A percentile compares a stretch with the other conserved stretches of the same genome.
Evolutionary conservation across 352 stramenopile genomes (phyloP).

Genomic region (Pythium phragmiticola): DNA sequence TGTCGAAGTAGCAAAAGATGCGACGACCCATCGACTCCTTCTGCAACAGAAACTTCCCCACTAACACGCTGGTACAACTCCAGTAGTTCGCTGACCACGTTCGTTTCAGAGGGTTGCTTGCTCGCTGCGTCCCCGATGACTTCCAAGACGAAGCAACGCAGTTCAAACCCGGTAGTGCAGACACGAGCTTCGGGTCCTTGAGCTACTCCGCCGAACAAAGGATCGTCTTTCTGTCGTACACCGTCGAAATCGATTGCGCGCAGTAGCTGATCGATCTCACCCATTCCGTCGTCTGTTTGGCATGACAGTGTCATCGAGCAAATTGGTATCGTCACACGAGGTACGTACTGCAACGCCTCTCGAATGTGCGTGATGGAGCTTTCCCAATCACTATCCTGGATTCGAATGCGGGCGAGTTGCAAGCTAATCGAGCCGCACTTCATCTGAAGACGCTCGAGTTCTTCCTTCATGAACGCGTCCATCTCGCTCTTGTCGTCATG

Average conservation of each 20-base stretch:
- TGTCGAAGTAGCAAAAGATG: constrained; percentile 11
- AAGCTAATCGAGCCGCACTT: constrained; percentile 78
- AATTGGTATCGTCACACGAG: neutral
- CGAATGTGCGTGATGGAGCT: constrained; percentile 41
- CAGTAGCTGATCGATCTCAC: constrained; percentile 44
- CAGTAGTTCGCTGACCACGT: constrained; percentile 19
- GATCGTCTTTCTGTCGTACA: constrained; percentile 36
- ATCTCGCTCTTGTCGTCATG: constrained; percentile 43
- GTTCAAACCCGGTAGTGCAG: constrained; percentile 45
- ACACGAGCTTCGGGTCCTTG: constrained; percentile 24
- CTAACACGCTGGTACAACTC: constrained; percentile 49
- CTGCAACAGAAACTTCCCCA: constrained; percentile 26
- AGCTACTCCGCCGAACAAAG: constrained; percentile 29
- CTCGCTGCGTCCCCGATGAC: constrained; percentile 71
- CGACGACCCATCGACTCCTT: neutral
- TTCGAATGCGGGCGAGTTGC: constrained; percentile 48
- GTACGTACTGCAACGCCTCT: constrained; percentile 32
- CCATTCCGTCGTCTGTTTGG: constrained; percentile 10
- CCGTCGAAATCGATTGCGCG: constrained; percentile 69
- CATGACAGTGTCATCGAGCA: neutral
- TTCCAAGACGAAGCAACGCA: constrained; percentile 63
- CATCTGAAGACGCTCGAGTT: constrained; percentile 62
- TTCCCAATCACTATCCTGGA: constrained; percentile 36
- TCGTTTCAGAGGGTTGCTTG: constrained; percentile 18
- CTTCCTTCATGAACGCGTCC: constrained; percentile 75